phyloP scores from a whole-genome alignment of 805 yeast species.

The Kuraishia ogatae region DNA sequence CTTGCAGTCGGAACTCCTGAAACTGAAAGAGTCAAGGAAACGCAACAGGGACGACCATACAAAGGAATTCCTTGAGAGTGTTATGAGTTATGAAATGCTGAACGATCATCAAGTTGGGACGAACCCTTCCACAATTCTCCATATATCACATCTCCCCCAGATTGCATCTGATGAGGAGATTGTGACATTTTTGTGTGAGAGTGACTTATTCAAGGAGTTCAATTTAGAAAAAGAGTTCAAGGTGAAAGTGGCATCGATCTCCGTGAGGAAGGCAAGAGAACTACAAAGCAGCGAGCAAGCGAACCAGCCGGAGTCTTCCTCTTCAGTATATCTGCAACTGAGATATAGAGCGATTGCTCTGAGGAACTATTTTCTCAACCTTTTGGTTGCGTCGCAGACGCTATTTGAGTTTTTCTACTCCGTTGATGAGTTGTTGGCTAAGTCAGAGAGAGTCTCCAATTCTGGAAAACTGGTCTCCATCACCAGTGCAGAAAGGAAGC shows the following conservation, averaged over 20 bases:
- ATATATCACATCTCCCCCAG: slow-evolving; percentile 8
- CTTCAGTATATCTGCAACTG: slow-evolving; percentile 1
- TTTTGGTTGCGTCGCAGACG: slow-evolving; percentile 47
- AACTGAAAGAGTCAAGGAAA: slow-evolving; percentile 6
- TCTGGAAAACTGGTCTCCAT: slow-evolving; percentile 18
- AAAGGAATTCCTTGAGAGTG: slow-evolving; percentile 7
- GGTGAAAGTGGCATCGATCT: slow-evolving; percentile 37
- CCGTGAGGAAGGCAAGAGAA: slow-evolving; percentile 36
- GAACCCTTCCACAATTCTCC: slow-evolving; percentile 5
- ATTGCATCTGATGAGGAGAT: slow-evolving; percentile 13
- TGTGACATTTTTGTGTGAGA: slow-evolving; percentile 28
- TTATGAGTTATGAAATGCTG: slow-evolving; percentile 9
- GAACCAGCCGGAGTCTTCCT: neutral
- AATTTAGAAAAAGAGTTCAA: slow-evolving; percentile 34
- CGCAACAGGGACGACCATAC: neutral
- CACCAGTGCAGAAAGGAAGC: slow-evolving; percentile 31
- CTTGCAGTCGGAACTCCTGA: slow-evolving; percentile 16
- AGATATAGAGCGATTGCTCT: slow-evolving; percentile 36
- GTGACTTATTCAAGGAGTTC: slow-evolving; percentile 40
- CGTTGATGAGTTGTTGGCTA: slow-evolving; percentile 19
- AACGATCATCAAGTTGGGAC: neutral
- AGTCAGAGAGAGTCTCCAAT: slow-evolving; percentile 11
- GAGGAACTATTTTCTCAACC: slow-evolving; percentile 40
- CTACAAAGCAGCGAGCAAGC: slow-evolving; percentile 16
- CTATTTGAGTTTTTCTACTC: slow-evolving; percentile 38